These are phyloP conservation scores for Gastrolobium bilobum DNA, from an alignment of 306 rosid genomes.

Conservation along the genomic window DNA sequence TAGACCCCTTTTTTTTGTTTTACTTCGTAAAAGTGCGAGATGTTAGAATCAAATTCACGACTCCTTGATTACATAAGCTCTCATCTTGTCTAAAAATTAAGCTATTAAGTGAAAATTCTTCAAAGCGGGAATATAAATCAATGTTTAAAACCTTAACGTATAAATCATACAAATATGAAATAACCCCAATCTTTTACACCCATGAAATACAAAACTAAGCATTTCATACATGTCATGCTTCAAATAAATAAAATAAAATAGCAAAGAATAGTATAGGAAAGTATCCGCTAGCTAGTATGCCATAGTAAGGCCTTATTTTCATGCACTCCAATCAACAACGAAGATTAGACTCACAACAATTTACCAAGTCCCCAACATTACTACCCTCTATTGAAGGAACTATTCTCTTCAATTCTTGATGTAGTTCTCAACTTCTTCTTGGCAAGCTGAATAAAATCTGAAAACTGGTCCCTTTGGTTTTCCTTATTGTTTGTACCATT, in stretches of 20 bases:
- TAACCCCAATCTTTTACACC: background rate
- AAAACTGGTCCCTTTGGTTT: conserved; percentile 50
- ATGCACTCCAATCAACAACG: background rate
- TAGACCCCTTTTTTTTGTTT: too few relatives aligned
- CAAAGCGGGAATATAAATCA: conserved; percentile 12
- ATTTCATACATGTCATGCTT: background rate
- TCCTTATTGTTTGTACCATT: conserved; percentile 30
- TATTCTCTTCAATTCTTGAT: conserved; percentile 47
- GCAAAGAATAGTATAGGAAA: background rate
- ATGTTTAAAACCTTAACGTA: background rate
- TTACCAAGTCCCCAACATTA: background rate
- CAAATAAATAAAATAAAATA: background rate
- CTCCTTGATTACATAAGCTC: too few relatives aligned
- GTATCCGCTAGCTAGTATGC: background rate
- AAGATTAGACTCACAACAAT: background rate
- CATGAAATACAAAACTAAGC: background rate
- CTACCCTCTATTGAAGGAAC: conserved; percentile 47
- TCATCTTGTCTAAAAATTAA: too few relatives aligned
- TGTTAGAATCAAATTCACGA: too few relatives aligned
- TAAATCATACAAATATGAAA: conserved; percentile 3
- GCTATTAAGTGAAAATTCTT: too few relatives aligned
- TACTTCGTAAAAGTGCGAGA: too few relatives aligned
- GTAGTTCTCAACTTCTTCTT: conserved; percentile 54
- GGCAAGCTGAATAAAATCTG: conserved; percentile 55
- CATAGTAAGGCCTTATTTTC: conserved; percentile 15